Percentiles rank a stretch among this genome's conserved stretches.
phyloP scores from a whole-genome alignment of 2,329 filamentous ascomycete genomes.

The Apiospora malaysiana region DNA sequence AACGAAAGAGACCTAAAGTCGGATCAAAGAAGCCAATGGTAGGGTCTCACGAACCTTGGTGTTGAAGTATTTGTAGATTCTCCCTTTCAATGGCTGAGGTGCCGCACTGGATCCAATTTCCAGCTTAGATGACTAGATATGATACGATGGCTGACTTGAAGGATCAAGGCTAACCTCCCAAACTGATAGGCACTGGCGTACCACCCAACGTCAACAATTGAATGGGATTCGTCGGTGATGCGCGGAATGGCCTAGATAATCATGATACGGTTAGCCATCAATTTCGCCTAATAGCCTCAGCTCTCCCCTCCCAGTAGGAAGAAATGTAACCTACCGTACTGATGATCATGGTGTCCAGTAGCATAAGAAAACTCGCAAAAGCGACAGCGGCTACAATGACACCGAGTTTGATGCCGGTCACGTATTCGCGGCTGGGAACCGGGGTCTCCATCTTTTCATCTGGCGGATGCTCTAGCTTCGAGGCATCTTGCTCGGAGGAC shows the following conservation, averaged over 20 bases:
- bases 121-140: no score
- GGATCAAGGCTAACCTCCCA: conserved; percentile 23
- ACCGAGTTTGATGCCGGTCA: not conserved
- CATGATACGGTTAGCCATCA: not conserved
- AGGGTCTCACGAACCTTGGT: conserved; percentile 40
- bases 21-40: no score
- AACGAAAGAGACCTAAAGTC: not conserved
- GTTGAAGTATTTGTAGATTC: conserved; percentile 43
- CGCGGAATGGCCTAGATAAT: conserved; percentile 38
- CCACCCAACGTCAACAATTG: conserved; percentile 52
- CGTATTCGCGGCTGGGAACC: not conserved
- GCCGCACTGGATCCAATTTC: conserved; percentile 39
- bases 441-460: no score
- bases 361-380: conserved; percentile 39
- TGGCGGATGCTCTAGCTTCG: no score
- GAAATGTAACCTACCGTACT: no score
- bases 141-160: no score
- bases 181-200: conserved; percentile 48
- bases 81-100: conserved; percentile 46
- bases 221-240: conserved; percentile 48
- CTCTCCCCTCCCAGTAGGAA: no score
- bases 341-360: conserved; percentile 46
- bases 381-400: not conserved
- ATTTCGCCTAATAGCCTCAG: no score
- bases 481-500: no score